A percentile compares a stretch with the other conserved stretches of the same genome.
Conservation (phyloP, 495 filamentous ascomycete genomes). For the Neurospora sp. region DNA sequence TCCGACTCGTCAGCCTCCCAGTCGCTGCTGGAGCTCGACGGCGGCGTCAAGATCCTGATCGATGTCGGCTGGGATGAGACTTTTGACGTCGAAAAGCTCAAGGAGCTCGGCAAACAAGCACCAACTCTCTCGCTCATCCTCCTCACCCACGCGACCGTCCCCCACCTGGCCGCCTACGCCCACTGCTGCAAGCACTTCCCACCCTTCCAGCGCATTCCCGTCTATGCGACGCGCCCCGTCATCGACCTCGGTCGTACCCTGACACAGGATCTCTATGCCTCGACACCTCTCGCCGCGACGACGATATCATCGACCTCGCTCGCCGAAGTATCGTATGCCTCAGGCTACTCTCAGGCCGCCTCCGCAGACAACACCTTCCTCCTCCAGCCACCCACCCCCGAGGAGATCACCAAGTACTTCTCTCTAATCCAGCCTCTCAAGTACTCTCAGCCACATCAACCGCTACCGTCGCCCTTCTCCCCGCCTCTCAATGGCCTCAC, state of each 20-base stretch:
- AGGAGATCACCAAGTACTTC: conserved; percentile 90
- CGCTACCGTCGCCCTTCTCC: conserved; percentile 73
- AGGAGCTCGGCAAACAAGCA: conserved; percentile 75
- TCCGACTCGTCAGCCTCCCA: conserved; percentile 80
- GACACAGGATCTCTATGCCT: conserved; percentile 85
- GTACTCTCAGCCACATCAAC: conserved; percentile 92
- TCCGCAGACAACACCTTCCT: conserved; percentile 48
- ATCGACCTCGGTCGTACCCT: conserved; percentile 86
- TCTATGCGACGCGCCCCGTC: conserved; percentile 90
- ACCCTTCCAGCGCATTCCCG: conserved; percentile 82
- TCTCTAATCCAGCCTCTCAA: conserved; percentile 87
- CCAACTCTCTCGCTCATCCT: conserved; percentile 89
- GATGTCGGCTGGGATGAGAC: conserved; percentile 94
- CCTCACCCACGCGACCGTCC: conserved; percentile 82
- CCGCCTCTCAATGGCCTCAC: conserved; percentile 85
- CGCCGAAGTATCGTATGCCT: conserved; percentile 50
- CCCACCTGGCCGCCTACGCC: conserved; percentile 86
- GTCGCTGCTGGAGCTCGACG: conserved; percentile 91
- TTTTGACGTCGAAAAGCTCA: conserved; percentile 71
- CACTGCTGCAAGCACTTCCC: conserved; percentile 97
- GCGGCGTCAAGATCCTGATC: conserved; percentile 86
- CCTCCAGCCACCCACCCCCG: conserved; percentile 66
- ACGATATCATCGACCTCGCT: conserved; percentile 61
- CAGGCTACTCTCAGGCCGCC: conserved; percentile 36
- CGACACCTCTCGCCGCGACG: conserved; percentile 75